Evolutionary conservation across 805 yeast species (phyloP).

Genomic region (Kluyveromyces dobzhanskii): DNA sequence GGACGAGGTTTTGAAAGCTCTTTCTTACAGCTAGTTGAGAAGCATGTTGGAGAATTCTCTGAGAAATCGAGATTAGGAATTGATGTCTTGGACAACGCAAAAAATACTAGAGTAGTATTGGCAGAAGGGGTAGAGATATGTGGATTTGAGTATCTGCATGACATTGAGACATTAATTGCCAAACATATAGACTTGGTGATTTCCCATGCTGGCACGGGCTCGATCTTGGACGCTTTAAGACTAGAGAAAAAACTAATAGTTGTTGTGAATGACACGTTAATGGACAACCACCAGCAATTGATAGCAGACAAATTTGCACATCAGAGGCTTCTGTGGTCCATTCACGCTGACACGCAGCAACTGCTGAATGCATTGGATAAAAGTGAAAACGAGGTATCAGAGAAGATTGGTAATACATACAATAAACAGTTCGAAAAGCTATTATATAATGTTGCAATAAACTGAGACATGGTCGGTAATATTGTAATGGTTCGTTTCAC

Average conservation of each 20-base stretch:
- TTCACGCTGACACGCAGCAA: constrained; percentile 10
- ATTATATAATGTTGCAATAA: constrained; percentile 3
- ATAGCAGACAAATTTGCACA: constrained; percentile 51
- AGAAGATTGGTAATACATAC: constrained; percentile 11
- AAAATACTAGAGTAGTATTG: background rate
- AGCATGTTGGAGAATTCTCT: background rate
- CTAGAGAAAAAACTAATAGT: constrained; percentile 50
- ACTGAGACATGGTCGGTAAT: background rate
- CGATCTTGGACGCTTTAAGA: constrained; percentile 71
- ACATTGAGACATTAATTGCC: constrained; percentile 35
- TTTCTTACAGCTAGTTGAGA: constrained; percentile 9
- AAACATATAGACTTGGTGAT: constrained; percentile 49
- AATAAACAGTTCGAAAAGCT: constrained; percentile 13
- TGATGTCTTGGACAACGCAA: background rate
- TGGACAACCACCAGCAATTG: constrained; percentile 82
- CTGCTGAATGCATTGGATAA: constrained; percentile 9
- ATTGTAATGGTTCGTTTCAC: background rate
- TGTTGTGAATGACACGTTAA: constrained; percentile 60
- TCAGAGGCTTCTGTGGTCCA: constrained; percentile 24
- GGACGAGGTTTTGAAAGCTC: constrained; percentile 35
- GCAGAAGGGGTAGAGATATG: constrained; percentile 23
- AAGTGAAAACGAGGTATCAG: constrained; percentile 5
- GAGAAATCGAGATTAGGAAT: background rate
- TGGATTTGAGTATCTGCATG: constrained; percentile 41
- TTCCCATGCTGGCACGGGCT: constrained; percentile 91